These are phyloP conservation scores for Amanita pseudoporphyria DNA, from an alignment of 768 basidiomycete genomes.

Conservation along the genomic window DNA sequence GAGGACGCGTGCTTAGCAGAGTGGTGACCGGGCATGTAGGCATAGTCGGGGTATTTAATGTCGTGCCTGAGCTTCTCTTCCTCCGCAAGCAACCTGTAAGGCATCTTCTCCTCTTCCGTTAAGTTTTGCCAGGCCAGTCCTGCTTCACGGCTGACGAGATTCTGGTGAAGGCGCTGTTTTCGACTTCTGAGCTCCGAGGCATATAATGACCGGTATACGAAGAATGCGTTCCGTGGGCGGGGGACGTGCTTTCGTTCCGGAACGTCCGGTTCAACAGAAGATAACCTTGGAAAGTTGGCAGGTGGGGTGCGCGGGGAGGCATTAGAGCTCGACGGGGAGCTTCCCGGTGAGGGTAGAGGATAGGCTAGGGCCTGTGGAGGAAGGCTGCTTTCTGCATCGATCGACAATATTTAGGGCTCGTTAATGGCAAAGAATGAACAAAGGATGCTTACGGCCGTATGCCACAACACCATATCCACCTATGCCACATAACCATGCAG, in stretches of 20 bases:
- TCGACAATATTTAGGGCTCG: not conserved
- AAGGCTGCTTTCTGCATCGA: not conserved
- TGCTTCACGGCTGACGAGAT: slow-evolving; percentile 45
- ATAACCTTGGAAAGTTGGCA: not conserved
- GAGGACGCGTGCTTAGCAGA: not conserved
- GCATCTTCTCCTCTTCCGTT: slow-evolving; percentile 21
- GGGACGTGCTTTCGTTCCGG: slow-evolving; percentile 22
- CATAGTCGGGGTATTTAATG: slow-evolving; percentile 37
- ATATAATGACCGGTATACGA: slow-evolving; percentile 44
- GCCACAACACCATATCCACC: too few relatives aligned
- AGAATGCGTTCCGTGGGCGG: slow-evolving; percentile 48
- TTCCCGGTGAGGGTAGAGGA: not conserved
- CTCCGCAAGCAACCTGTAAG: slow-evolving; percentile 30
- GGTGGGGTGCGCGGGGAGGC: not conserved
- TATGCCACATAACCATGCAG: too few relatives aligned
- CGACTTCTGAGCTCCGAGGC: slow-evolving; percentile 8
- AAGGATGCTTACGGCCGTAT: not conserved
- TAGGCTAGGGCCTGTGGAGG: not conserved
- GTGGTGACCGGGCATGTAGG: slow-evolving; percentile 18
- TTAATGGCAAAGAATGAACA: not conserved
- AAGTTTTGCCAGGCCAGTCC: slow-evolving; percentile 19
- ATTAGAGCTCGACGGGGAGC: not conserved
- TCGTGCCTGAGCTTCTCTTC: slow-evolving; percentile 34
- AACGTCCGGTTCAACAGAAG: not conserved
- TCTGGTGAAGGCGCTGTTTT: slow-evolving; percentile 18